Evolutionary conservation across 768 basidiomycete genomes (phyloP), one percentile per base, ranked within the genome.

Genomic region (Pleurotus giganteus): DNA sequence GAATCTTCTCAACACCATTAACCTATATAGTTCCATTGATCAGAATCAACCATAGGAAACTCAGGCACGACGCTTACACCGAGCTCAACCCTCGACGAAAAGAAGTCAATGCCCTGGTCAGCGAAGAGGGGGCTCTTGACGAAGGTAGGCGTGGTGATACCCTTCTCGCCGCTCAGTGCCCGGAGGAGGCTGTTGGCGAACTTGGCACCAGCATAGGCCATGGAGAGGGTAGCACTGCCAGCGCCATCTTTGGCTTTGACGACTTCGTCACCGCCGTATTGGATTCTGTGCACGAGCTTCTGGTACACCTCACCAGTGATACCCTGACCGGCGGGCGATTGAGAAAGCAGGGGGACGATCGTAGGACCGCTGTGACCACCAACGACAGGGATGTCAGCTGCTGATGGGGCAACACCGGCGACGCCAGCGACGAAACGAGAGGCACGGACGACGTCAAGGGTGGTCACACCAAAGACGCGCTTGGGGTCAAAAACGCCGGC

Each of bases 291-390:
- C 53, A 99, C 88, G 59, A 98, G 80, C 67, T 85, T 83, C 26
- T 83, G 78, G 66, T 88, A 89, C 31, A 69, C 77, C 69, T 93
- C 90, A 57, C 91, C 89, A 44, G 78, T 73, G 66, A 98, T 74
- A n/a, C 64, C 70, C 72, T 88, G 86, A 59, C 90, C 92, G 60
- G 83, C 69, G 31, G 71, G 53, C 27, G 80, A 80, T 73, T 99
- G 96, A 17, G 91, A 94, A 64, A 99, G 85, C 47, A 99, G 82
- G 34, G 96, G 96, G 23, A 99, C 91, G 67, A 99, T 99, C 58
- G 96, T 99, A n/a, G 91, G 80, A 56, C 96, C 96, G 34, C 88
- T 90, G 85, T 99, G 96, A 44, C 96, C 96, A 67, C 96, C 96
- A 55, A 98, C 75, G 63, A 98, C 94, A 56, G 94, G 87, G 57